Evolutionary conservation across 108 stramenopile species (phyloP).

Genomic region (Fragilaria crotonensis): DNA sequence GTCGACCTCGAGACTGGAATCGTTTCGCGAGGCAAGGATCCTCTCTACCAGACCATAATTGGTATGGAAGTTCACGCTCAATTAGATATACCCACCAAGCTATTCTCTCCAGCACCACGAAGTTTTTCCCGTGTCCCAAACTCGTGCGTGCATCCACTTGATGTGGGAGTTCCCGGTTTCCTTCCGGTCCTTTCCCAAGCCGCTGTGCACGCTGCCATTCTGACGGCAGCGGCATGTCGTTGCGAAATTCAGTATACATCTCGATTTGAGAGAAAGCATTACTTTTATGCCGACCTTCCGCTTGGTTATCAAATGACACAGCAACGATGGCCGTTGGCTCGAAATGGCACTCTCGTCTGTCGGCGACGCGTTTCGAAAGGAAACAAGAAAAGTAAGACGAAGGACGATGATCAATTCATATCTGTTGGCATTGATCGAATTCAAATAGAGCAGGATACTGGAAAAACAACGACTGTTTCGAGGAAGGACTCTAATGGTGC

Average conservation of each 20-base stretch:
- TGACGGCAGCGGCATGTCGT: constrained; percentile 75
- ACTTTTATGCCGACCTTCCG: constrained; percentile 94
- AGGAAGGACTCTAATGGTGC: background rate
- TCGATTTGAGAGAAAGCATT: constrained; percentile 95
- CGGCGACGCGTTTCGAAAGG: constrained; percentile 13
- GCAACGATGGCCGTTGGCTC: constrained; percentile 82
- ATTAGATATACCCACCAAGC: constrained; percentile 63
- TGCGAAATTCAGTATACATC: constrained; percentile 61
- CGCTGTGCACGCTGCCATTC: constrained; percentile 74
- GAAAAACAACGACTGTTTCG: constrained; percentile 64
- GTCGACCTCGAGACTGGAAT: constrained; percentile 57
- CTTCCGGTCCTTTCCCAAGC: constrained; percentile 76
- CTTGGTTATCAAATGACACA: constrained; percentile 95
- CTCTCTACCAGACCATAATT: constrained; percentile 67
- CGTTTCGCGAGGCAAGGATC: constrained; percentile 25
- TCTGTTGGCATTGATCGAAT: constrained; percentile 70
- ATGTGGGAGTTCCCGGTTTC: constrained; percentile 87
- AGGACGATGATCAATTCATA: constrained; percentile 16
- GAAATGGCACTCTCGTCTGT: constrained; percentile 26
- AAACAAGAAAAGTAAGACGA: constrained; percentile 14
- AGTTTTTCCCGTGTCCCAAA: constrained; percentile 49
- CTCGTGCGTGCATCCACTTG: constrained; percentile 65
- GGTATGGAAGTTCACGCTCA: constrained; percentile 85
- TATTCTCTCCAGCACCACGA: constrained; percentile 62
- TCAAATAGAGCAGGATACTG: constrained; percentile 95